Conservation (phyloP, 129 eudicot genomes). For the Tagetes erecta region DNA sequence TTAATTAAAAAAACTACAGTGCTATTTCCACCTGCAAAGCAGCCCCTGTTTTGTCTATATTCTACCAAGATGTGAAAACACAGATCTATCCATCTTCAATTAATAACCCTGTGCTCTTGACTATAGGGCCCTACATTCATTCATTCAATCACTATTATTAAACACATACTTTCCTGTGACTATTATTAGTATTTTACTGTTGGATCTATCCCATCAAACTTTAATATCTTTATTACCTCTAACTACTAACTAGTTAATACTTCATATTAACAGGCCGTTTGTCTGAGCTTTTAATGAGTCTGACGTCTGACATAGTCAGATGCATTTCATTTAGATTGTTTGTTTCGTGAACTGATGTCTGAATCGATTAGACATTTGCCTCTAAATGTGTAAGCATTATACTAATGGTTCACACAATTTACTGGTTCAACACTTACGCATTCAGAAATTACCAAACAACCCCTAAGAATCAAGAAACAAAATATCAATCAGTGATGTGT, state of each 20-base stretch:
- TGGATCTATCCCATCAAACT: neutral
- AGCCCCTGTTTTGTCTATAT: neutral
- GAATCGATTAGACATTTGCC: too few species aligned
- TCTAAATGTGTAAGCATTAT: too few species aligned
- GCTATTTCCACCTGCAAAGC: neutral
- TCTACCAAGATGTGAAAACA: conserved; percentile 13
- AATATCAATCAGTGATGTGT: neutral
- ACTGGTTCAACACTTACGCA: too few species aligned
- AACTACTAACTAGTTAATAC: neutral
- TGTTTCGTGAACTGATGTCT: too few species aligned
- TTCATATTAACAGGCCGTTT: neutral
- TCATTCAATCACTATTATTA: conserved; percentile 14
- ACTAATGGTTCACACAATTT: too few species aligned
- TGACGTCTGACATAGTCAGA: too few species aligned
- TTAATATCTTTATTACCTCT: neutral
- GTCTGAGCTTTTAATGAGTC: too few species aligned
- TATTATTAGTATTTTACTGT: neutral
- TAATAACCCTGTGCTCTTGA: conserved; percentile 12
- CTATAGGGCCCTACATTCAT: conserved; percentile 24
- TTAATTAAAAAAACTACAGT: neutral
- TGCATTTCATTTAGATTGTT: too few species aligned
- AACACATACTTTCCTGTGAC: neutral
- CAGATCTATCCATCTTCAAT: conserved; percentile 31
- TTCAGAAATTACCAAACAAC: too few species aligned
- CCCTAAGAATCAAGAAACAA: conserved; percentile 1